phyloP scores from a whole-genome alignment of 345 rosid genomes.

The Mangifera indica region DNA sequence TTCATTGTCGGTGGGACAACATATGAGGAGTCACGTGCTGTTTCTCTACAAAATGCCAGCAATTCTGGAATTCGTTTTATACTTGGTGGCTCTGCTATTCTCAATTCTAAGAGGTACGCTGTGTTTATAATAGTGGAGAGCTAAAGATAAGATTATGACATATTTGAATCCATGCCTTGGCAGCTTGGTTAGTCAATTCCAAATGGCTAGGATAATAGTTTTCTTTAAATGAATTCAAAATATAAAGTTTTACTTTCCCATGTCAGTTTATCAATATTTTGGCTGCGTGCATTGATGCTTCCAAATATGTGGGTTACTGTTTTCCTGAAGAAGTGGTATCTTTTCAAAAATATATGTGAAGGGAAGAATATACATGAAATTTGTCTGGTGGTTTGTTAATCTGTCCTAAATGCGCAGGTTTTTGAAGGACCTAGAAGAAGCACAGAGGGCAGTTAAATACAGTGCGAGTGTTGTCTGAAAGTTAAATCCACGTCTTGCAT shows the following conservation, averaged over 20 bases:
- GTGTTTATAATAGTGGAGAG: not conserved
- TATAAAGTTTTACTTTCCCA: not conserved
- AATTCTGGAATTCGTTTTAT: slow-evolving; percentile 82
- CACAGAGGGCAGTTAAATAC: slow-evolving; percentile 63
- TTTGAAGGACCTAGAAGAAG: slow-evolving; percentile 81
- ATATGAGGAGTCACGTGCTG: slow-evolving; percentile 86
- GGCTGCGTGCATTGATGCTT: not conserved
- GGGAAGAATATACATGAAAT: slow-evolving; percentile 3
- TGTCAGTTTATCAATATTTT: not conserved
- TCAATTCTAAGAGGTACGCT: slow-evolving; percentile 79
- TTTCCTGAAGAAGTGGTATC: not conserved
- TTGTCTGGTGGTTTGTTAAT: not conserved
- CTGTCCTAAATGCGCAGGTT: slow-evolving; percentile 46
- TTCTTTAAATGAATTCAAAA: not conserved
- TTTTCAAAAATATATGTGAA: not conserved
- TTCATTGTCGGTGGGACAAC: slow-evolving; percentile 97
- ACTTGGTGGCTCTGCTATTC: slow-evolving; percentile 78
- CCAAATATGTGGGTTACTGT: not conserved
- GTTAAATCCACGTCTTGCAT: not conserved
- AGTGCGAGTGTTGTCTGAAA: slow-evolving; percentile 54
- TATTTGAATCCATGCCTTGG: not conserved
- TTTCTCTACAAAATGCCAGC: slow-evolving; percentile 75
- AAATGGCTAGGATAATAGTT: not conserved
- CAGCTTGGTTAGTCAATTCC: too few species aligned
- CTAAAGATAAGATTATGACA: not conserved